phyloP scores from a whole-genome alignment of 2,329 filamentous ascomycete genomes.

The Penicillium sclerotigenum region DNA sequence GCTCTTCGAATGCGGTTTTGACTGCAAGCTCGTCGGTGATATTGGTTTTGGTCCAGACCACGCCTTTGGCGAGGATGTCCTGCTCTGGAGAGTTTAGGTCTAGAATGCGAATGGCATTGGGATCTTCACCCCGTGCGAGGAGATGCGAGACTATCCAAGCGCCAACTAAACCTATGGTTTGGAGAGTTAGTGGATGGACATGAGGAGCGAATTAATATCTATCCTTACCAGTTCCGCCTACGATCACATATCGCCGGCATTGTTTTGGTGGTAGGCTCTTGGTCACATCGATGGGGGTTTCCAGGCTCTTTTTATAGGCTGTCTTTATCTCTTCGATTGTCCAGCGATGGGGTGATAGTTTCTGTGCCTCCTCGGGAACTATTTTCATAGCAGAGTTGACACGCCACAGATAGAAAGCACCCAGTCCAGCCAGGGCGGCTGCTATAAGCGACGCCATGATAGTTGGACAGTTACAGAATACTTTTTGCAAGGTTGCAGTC shows the following conservation, averaged over 20 bases:
- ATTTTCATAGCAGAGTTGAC: constrained; percentile 29
- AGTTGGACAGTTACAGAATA: background rate
- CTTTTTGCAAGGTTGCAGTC: background rate
- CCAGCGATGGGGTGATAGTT: constrained; percentile 32
- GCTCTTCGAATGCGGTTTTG: constrained; percentile 45
- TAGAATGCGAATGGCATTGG: constrained; percentile 53
- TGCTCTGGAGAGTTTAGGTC: constrained; percentile 50
- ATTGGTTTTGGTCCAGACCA: constrained; percentile 50
- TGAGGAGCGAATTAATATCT: background rate
- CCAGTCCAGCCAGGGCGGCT: constrained; percentile 14
- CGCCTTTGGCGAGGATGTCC: constrained; percentile 43
- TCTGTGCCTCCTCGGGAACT: constrained; percentile 28
- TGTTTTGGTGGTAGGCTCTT: constrained; percentile 38
- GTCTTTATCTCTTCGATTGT: constrained; percentile 33
- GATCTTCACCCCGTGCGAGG: constrained; percentile 51
- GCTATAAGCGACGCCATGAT: constrained; percentile 12
- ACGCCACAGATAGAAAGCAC: constrained; percentile 29
- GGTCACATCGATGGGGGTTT: constrained; percentile 32
- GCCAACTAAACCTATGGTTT: constrained; percentile 52
- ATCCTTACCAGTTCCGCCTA: constrained; percentile 39
- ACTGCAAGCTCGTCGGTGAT: constrained; percentile 49
- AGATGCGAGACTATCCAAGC: constrained; percentile 55
- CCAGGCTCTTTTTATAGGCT: constrained; percentile 30
- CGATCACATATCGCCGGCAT: constrained; percentile 39
- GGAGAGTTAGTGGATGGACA: constrained; percentile 3